Percentiles rank a stretch among this genome's conserved stretches.
Conservation (phyloP, 257 asterid genomes). For the Pogostemon cablin region DNA sequence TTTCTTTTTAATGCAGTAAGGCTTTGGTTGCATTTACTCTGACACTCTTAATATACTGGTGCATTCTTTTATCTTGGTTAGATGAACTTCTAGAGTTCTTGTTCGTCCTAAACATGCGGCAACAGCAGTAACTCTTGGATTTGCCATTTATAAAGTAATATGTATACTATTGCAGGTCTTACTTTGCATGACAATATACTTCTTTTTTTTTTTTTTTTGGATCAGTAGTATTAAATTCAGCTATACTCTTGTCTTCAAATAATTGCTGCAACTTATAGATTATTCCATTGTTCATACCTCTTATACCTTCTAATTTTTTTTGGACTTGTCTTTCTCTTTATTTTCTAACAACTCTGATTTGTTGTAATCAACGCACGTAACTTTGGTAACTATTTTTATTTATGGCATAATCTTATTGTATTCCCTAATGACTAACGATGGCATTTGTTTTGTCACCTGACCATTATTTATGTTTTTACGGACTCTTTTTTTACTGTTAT, state of each 20-base stretch:
- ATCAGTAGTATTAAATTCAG: neutral
- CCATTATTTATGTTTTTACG: constrained; percentile 2
- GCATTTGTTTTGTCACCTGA: neutral
- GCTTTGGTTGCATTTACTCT: neutral
- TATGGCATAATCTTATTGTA: neutral
- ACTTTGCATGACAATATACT: neutral
- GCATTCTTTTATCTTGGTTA: neutral
- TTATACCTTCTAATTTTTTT: constrained; percentile 10
- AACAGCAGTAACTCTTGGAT: neutral
- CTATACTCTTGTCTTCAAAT: neutral
- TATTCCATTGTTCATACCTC: neutral
- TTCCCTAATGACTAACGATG: neutral
- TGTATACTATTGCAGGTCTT: neutral
- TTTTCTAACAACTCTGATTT: neutral
- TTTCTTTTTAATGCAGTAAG: neutral
- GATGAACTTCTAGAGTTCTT: neutral
- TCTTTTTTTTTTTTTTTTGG: neutral
- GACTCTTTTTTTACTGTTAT: neutral
- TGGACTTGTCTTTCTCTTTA: neutral
- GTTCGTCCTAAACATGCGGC: neutral
- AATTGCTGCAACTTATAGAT: constrained; percentile 5
- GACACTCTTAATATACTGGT: neutral
- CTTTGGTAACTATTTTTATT: neutral
- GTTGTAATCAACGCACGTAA: neutral
- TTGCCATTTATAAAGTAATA: neutral